Base-by-base conservation (phyloP, 164 flowering plant species). In the Stephania cephalantha region DNA sequence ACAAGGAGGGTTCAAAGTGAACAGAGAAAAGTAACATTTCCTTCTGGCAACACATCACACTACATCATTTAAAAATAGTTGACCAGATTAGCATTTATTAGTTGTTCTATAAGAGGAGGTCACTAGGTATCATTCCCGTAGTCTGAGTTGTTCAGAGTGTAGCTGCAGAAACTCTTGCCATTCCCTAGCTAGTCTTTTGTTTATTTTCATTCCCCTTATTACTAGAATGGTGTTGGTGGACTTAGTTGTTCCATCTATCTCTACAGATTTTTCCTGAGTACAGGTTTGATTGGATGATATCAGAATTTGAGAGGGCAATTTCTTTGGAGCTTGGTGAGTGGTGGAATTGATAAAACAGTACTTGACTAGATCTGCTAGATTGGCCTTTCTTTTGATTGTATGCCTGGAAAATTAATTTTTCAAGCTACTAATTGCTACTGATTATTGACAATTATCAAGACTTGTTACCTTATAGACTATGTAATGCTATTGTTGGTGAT, bases 321-420 rank as follows among this genome's bases (percentile, higher is more conserved):
- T 83, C 89, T 73, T 73, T 71, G 74, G 99, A 95, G 83, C 94
- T 95, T 79, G 97, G 99, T 95, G 70, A 85, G 95, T 85, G n/a
- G 35, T 46, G 5, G 30, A 29, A 6, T 68, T 6, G 1, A 10
- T 30, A 11, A 1, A 31, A 6, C 61, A 29, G 55, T 12, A 70
- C 25, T 70, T 61, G 13, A 44, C 25, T 11, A 30, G 29, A 22
- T 12, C 18, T 74, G 9, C 48, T 50, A 12, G 46, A 22, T 46
- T 6, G 44, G 9, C 67, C 22, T 29, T 44, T 18, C 15, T 15
- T 13, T 63, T 0, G 44, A 17, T 9, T 44, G 53, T 12, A 3
- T 48, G 9, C 53, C 53, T 48, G 53, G 5, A 12, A 8, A 48
- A 48, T 2, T 48, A 48, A 48, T 8, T 17, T 58, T 58, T 58